Conservation (phyloP, 441 rosid genomes). For the Adansonia grandidieri region DNA sequence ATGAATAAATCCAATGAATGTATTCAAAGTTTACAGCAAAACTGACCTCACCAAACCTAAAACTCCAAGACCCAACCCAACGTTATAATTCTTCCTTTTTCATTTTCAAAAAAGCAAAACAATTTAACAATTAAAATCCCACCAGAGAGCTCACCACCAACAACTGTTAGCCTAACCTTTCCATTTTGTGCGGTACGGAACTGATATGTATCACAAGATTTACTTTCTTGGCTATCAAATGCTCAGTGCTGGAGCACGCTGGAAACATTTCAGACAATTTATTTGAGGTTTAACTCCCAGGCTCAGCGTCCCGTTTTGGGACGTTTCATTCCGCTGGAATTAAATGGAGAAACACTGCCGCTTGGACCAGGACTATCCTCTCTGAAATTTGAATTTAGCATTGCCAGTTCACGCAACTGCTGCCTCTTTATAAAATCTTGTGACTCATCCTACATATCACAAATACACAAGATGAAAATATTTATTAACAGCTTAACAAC, state of each 20-base stretch:
- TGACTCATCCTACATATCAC: slow-evolving; percentile 75
- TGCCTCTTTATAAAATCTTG: slow-evolving; percentile 92
- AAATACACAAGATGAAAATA: neutral
- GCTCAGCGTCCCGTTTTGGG: slow-evolving; percentile 78
- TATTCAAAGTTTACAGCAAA: slow-evolving; percentile 39
- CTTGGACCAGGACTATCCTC: slow-evolving; percentile 98
- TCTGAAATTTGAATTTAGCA: slow-evolving; percentile 83
- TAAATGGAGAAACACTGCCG: slow-evolving; percentile 88
- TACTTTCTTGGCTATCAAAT: slow-evolving; percentile 33
- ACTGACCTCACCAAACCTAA: slow-evolving; percentile 52
- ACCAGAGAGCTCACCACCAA: slow-evolving; percentile 50
- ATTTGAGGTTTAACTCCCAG: slow-evolving; percentile 9
- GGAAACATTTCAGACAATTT: slow-evolving; percentile 26
- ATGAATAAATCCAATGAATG: slow-evolving; percentile 74
- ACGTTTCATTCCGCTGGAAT: slow-evolving; percentile 91
- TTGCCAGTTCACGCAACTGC: slow-evolving; percentile 86
- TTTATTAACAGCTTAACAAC: slow-evolving; percentile 12
- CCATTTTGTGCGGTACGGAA: slow-evolving; percentile 37
- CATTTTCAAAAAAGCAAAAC: slow-evolving; percentile 26
- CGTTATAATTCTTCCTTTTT: slow-evolving; percentile 32
- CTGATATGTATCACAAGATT: slow-evolving; percentile 35
- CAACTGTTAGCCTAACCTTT: slow-evolving; percentile 51
- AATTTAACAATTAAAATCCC: slow-evolving; percentile 35
- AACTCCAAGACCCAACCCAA: slow-evolving; percentile 38
- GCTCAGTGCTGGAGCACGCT: slow-evolving; percentile 28